Percentiles rank a stretch among this genome's conserved stretches.
phyloP scores from a whole-genome alignment of 768 basidiomycete genomes.

The Macrolepiota albuminosa region DNA sequence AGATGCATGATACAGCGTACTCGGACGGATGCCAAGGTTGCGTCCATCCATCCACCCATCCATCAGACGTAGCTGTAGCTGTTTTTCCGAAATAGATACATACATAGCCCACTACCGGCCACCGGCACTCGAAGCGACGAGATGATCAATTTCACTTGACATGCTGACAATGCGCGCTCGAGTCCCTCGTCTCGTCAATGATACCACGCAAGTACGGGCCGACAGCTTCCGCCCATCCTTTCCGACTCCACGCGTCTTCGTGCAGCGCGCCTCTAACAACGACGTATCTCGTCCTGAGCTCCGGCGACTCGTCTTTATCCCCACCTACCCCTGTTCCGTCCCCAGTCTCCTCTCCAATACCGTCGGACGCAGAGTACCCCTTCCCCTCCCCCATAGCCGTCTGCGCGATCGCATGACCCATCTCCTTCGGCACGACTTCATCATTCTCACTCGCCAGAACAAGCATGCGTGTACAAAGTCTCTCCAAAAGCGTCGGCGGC shows the following conservation, averaged over 20 bases:
- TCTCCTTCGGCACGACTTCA: conserved; percentile 38
- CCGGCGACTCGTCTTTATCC: not conserved
- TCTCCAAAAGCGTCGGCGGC: conserved; percentile 8
- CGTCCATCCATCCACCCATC: too few relatives aligned
- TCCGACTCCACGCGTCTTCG: conserved; percentile 18
- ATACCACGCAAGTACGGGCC: conserved; percentile 8
- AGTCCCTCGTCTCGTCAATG: not conserved
- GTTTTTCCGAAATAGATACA: too few relatives aligned
- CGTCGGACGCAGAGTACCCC: too few relatives aligned
- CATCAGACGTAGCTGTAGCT: too few relatives aligned
- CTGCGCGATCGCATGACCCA: conserved; percentile 26
- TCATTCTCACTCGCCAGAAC: conserved; percentile 38
- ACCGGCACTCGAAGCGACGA: too few relatives aligned
- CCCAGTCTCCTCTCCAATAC: not conserved
- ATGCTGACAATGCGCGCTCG: not conserved
- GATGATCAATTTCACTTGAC: too few relatives aligned
- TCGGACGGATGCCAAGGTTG: too few relatives aligned
- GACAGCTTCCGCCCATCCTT: conserved; percentile 15
- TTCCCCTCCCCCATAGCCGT: not conserved
- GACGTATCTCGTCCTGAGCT: not conserved
- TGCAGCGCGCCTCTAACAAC: conserved; percentile 14
- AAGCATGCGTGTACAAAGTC: conserved; percentile 23
- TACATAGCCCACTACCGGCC: too few relatives aligned
- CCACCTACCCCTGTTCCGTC: not conserved
- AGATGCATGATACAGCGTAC: too few relatives aligned